Evolutionary conservation across 2,329 filamentous ascomycete species (phyloP).

Genomic region (Magnaporthales sp.): DNA sequence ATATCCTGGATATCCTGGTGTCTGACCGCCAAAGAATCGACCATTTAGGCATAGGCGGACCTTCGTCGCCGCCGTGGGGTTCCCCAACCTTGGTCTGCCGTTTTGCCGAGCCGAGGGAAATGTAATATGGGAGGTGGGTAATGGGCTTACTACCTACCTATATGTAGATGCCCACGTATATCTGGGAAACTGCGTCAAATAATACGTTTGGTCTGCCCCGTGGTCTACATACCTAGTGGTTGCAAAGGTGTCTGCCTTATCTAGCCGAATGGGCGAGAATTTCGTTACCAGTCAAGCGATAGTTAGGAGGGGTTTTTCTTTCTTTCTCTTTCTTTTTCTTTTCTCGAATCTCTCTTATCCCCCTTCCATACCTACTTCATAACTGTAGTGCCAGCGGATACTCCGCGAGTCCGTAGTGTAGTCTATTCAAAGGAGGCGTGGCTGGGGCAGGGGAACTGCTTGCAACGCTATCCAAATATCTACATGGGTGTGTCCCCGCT

Average conservation of each 20-base stretch:
- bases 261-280: neutral
- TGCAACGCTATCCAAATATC: neutral
- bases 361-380: too few species aligned
- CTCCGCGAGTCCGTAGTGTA: too few species aligned
- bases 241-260: neutral
- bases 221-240: too few species aligned
- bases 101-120: neutral
- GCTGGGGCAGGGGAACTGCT: neutral
- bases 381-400: too few species aligned
- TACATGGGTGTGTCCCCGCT: neutral
- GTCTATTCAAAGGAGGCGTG: neutral
- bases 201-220: neutral
- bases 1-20: neutral
- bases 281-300: neutral
- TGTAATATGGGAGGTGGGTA: neutral
- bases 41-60: neutral
- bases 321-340: neutral
- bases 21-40: neutral
- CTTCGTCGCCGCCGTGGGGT: neutral
- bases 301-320: neutral
- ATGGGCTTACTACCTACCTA: too few species aligned
- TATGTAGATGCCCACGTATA: neutral
- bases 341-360: neutral
- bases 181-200: neutral
- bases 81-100: neutral